Evolutionary conservation across 2,329 filamentous ascomycete genomes (phyloP).

Genomic region (Arthroderma sp.): DNA sequence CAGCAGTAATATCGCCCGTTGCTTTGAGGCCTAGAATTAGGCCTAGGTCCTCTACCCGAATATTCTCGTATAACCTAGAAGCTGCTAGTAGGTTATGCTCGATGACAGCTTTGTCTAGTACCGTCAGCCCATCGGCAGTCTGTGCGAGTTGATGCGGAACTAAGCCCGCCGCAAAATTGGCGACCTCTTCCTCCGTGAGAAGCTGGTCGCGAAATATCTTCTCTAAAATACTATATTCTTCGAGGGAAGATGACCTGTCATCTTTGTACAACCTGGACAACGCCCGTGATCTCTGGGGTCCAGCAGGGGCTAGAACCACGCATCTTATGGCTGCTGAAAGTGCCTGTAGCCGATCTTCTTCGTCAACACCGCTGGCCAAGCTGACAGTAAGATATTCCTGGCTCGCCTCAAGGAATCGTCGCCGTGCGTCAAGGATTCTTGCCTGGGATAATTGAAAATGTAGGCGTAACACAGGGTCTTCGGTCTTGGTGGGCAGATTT

Average conservation of each 20-base stretch:
- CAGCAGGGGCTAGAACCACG: constrained; percentile 82
- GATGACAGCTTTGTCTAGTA: constrained; percentile 82
- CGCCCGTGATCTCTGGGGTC: constrained; percentile 66
- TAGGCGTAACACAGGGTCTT: constrained; percentile 60
- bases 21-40: constrained; percentile 60
- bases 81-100: constrained; percentile 90
- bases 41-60: constrained; percentile 62
- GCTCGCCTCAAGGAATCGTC: constrained; percentile 77
- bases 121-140: constrained; percentile 82
- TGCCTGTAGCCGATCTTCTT: constrained; percentile 73
- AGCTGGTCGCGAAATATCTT: constrained; percentile 95
- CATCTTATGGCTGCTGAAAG: constrained; percentile 82
- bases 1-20: constrained; percentile 34
- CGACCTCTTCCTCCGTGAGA: constrained; percentile 68
- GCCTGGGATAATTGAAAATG: constrained; percentile 88
- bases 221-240: constrained; percentile 72
- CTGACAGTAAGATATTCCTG: constrained; percentile 81
- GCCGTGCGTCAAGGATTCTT: constrained; percentile 80
- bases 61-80: constrained; percentile 68
- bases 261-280: constrained; percentile 86
- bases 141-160: constrained; percentile 80
- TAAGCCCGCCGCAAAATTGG: constrained; percentile 68
- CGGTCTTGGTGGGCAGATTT: constrained; percentile 59
- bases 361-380: constrained; percentile 63
- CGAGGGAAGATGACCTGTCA: constrained; percentile 63